Conservation (phyloP, 2,329 filamentous ascomycete species). For the Colletotrichum sp. region DNA sequence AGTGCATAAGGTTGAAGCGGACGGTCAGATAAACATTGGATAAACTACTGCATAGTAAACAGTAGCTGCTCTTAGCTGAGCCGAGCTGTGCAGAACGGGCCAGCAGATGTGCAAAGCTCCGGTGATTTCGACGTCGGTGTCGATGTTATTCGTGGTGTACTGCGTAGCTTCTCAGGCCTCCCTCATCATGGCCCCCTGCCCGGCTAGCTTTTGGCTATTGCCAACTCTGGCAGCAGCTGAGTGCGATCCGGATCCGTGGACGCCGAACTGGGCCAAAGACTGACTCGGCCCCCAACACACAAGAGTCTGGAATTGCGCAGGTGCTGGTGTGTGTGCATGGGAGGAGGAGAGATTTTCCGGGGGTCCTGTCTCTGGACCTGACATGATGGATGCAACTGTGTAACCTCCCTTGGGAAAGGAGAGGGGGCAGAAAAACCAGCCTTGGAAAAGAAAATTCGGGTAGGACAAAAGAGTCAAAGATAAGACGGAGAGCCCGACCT, state of each 20-base stretch:
- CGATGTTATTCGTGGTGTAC: neutral
- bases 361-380: neutral
- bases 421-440: neutral
- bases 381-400: neutral
- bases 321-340: neutral
- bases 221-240: neutral
- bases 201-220: neutral
- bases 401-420: neutral
- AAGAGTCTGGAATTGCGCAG: neutral
- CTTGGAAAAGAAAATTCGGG: neutral
- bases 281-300: conserved; percentile 8
- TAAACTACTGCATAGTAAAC: neutral
- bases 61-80: neutral
- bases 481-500: neutral
- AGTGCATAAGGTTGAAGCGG: conserved; percentile 5
- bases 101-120: neutral
- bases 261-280: neutral
- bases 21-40: conserved; percentile 20
- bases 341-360: neutral
- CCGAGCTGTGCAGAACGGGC: neutral
- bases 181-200: neutral
- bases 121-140: neutral
- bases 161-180: neutral
- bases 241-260: neutral
- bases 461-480: neutral